These are phyloP conservation scores for Backusella morwellensis DNA, from an alignment of 192 early-diverging fungal genomes.

Conservation along the genomic window DNA sequence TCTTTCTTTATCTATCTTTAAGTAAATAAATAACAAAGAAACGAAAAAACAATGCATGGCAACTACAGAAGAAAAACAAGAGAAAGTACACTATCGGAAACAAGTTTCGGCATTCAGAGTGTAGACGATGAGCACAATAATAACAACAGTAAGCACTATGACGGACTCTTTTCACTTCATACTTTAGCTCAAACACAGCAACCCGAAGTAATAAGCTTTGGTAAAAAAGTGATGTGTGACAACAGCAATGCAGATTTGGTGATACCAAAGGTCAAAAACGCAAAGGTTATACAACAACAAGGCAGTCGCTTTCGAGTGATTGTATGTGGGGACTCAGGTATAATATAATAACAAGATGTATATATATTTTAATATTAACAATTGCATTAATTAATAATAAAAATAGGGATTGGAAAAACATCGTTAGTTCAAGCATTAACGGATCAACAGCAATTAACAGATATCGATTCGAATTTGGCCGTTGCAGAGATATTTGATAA, in stretches of 20 bases:
- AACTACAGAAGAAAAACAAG: not conserved
- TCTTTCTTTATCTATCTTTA: not conserved
- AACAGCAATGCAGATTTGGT: slow-evolving; percentile 16
- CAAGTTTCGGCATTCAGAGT: not conserved
- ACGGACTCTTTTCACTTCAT: slow-evolving; percentile 1
- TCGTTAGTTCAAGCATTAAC: slow-evolving; percentile 21
- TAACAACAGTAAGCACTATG: not conserved
- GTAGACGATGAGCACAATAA: not conserved
- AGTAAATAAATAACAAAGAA: not conserved
- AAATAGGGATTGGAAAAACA: slow-evolving; percentile 35
- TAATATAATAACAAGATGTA: not conserved
- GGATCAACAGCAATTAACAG: not conserved
- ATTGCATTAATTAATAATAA: not conserved
- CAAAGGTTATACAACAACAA: not conserved
- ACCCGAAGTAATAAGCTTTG: not conserved
- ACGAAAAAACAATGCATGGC: not conserved
- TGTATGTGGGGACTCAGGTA: slow-evolving; percentile 38
- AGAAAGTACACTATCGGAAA: not conserved
- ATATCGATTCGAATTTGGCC: not conserved
- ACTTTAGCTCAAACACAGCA: not conserved
- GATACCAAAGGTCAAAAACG: slow-evolving; percentile 13
- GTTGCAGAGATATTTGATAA: slow-evolving; percentile 5
- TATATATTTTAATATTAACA: not conserved
- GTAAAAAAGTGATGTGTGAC: slow-evolving; percentile 5
- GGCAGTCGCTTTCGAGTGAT: slow-evolving; percentile 22